These are phyloP conservation scores for Eimeria necatrix DNA, from an alignment of 169 alveolate species.

Conservation along the genomic window DNA sequence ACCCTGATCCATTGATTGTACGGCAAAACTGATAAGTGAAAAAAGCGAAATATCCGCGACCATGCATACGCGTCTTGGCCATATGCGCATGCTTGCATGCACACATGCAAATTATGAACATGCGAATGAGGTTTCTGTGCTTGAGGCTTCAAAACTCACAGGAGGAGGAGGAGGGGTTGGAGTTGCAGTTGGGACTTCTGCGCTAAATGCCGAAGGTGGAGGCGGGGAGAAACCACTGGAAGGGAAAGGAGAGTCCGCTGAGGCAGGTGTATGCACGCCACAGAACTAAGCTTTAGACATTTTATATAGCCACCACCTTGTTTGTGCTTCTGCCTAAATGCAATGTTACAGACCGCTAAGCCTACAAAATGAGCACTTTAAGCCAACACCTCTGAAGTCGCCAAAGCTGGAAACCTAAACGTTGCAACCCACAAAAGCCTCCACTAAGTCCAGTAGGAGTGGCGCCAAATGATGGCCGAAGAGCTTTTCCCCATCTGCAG, in stretches of 20 bases:
- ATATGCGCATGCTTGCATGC: background rate
- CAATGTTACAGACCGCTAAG: background rate
- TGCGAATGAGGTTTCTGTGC: too few relatives aligned
- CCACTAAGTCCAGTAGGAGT: conserved; percentile 38
- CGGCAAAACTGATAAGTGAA: too few relatives aligned
- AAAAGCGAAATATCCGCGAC: too few relatives aligned
- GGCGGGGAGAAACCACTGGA: conserved; percentile 55
- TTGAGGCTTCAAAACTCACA: background rate
- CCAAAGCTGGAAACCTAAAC: too few relatives aligned
- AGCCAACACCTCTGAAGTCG: background rate
- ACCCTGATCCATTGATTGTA: background rate
- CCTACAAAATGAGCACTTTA: background rate
- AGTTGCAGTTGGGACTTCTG: conserved; percentile 65
- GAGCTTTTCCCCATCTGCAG: conserved; percentile 77
- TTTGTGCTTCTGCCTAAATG: too few relatives aligned
- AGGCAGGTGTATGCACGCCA: background rate
- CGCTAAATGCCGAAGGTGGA: conserved; percentile 31
- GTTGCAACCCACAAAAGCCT: conserved; percentile 44
- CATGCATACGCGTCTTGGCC: background rate
- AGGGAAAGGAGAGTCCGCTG: conserved; percentile 73
- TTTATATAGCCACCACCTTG: too few relatives aligned
- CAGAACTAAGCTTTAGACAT: too few relatives aligned
- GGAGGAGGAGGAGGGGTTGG: conserved; percentile 76
- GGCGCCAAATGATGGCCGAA: conserved; percentile 64
- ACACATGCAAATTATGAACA: background rate